phyloP scores from a whole-genome alignment of 345 rosid genomes.

The Sisymbrium altissimum region DNA sequence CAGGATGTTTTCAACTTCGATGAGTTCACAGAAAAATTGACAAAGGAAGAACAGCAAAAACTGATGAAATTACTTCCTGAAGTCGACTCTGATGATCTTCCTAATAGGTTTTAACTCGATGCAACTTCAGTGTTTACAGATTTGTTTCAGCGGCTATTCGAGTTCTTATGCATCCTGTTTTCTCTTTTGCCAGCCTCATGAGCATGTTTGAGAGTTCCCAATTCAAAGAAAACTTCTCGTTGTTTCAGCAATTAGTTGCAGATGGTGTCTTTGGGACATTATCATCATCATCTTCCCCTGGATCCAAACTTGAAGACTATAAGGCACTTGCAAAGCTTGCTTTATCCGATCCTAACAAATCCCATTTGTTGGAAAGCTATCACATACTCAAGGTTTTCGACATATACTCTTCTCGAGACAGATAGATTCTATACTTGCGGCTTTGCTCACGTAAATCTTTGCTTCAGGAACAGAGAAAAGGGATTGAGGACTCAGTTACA shows the following conservation, averaged over 20 bases:
- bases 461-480: slow-evolving; percentile 49
- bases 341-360: slow-evolving; percentile 47
- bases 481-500: slow-evolving; percentile 35
- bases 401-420: neutral
- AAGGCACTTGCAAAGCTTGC: slow-evolving; percentile 58
- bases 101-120: slow-evolving; percentile 47
- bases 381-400: slow-evolving; percentile 56
- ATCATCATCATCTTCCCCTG: slow-evolving; percentile 39
- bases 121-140: slow-evolving; percentile 4
- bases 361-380: slow-evolving; percentile 64
- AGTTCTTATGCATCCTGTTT: neutral
- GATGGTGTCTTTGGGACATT: slow-evolving; percentile 77
- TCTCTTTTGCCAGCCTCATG: slow-evolving; percentile 57
- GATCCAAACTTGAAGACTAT: slow-evolving; percentile 59
- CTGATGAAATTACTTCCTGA: slow-evolving; percentile 69
- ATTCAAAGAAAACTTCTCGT: slow-evolving; percentile 67
- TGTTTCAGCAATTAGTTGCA: slow-evolving; percentile 69
- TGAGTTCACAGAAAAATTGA: slow-evolving; percentile 59
- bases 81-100: slow-evolving; percentile 50
- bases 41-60: slow-evolving; percentile 72
- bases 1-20: slow-evolving; percentile 81
- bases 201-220: slow-evolving; percentile 78
- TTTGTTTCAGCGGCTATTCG: neutral
- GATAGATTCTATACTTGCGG: slow-evolving; percentile 1
- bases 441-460: slow-evolving; percentile 4